Base-by-base conservation (phyloP, 1,284 basidiomycete genomes). In the Exsudoporus floridanus region DNA sequence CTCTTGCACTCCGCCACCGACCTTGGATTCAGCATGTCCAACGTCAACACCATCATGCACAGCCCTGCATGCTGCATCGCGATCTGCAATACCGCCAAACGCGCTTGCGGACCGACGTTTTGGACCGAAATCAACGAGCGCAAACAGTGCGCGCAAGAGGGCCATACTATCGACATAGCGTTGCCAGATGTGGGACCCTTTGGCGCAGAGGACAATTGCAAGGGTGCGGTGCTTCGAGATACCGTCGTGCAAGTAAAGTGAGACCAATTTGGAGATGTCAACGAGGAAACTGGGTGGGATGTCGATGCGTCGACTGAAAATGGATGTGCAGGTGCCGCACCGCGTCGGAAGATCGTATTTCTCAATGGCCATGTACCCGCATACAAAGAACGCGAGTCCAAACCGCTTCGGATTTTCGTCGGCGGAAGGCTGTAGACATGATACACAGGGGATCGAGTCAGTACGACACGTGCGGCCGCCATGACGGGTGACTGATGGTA, bases 151-250 rank as follows among this genome's bases (percentile, higher is more conserved):
- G 1, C 95, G 88, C 19, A 99, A 77, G 52, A 98, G 86, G 55
- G 89, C 87, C 75, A 94, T 90, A 0, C 94, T 86, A 61, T 99
- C 95, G 50, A 95, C 81, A 62, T 95, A 95, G 59, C 94, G 86
- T 67, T 96, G 94, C 92, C 94, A 98, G 39, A 94, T 86, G 38
- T 88, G 81, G 69, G 98, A 98, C 0, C 94, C 95, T 42, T 87
- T 84, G 4, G 89, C 87, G 63, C 90, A 94, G 10, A 98, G 77
- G 64, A 98, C 94, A 57, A 98, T 87, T 0, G 92, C 94, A 3
- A 97, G 77, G 0, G 81, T 77, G 19, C 89, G 79, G 67, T 90
- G 79, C 1, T 74, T 74, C 1, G 82, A 83, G 10, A 77, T 71
- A 39, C 88, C 84, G 57, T 92, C 84, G 50, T 92, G 80, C 13